Conservation (phyloP, 208 protist genomes). For the Borovskyia barvae region DNA sequence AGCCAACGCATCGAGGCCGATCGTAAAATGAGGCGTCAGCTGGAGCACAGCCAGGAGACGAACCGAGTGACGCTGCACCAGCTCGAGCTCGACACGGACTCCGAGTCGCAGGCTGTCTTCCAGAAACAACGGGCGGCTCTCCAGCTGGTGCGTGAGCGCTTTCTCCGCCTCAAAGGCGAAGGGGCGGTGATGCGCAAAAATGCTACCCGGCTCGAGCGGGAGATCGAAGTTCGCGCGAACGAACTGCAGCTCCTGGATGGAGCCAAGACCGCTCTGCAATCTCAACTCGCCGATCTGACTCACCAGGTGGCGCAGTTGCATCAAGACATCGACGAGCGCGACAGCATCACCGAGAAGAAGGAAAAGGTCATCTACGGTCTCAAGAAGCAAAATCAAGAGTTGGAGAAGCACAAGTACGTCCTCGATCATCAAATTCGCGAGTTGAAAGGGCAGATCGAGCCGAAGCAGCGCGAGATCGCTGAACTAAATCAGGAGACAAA, state of each 20-base stretch:
- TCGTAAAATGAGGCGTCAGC: slow-evolving; percentile 58
- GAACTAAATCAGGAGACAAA: slow-evolving; percentile 91
- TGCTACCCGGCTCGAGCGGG: slow-evolving; percentile 84
- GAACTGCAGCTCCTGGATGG: slow-evolving; percentile 75
- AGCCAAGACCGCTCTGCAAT: slow-evolving; percentile 63
- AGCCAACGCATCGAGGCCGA: slow-evolving; percentile 56
- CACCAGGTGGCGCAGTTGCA: slow-evolving; percentile 87
- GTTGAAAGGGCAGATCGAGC: slow-evolving; percentile 97
- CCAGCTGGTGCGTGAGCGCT: slow-evolving; percentile 72
- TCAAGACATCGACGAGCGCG: slow-evolving; percentile 93
- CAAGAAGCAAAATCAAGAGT: slow-evolving; percentile 97
- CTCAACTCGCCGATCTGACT: slow-evolving; percentile 84
- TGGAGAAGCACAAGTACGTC: slow-evolving; percentile 98
- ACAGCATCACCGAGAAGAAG: slow-evolving; percentile 94
- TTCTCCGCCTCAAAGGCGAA: slow-evolving; percentile 93
- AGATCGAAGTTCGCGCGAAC: slow-evolving; percentile 84
- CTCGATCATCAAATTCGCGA: slow-evolving; percentile 97
- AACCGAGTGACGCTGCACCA: slow-evolving; percentile 86
- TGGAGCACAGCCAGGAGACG: slow-evolving; percentile 67
- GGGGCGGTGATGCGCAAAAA: slow-evolving; percentile 95
- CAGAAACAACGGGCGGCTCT: slow-evolving; percentile 79
- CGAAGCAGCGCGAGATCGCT: slow-evolving; percentile 93
- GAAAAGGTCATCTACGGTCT: slow-evolving; percentile 97
- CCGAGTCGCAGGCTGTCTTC: slow-evolving; percentile 87
- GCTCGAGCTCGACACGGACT: slow-evolving; percentile 94